Conservation (phyloP, 805 yeast species). For the Starmerella sirachaensis region DNA sequence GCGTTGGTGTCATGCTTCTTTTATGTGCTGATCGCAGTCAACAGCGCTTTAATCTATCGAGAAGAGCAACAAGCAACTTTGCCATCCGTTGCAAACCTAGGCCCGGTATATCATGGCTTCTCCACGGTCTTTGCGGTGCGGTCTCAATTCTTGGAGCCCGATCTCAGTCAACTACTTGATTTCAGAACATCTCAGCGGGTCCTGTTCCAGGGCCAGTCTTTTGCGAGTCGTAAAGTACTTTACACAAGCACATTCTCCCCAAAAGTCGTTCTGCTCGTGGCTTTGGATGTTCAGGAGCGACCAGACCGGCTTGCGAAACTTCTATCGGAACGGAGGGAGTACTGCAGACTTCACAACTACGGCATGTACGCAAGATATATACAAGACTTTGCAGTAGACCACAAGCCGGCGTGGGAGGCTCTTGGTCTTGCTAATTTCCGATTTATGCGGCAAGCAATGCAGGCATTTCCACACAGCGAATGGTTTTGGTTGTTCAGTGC, state of each 20-base stretch:
- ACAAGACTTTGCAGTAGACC: conserved; percentile 50
- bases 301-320: conserved; percentile 46
- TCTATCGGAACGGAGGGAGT: conserved; percentile 71
- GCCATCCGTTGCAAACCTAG: neutral
- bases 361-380: conserved; percentile 73
- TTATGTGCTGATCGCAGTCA: too few species aligned
- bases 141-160: conserved; percentile 23
- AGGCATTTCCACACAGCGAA: conserved; percentile 72
- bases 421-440: conserved; percentile 45
- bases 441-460: conserved; percentile 70
- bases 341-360: conserved; percentile 61
- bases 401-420: conserved; percentile 22
- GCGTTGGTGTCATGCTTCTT: too few species aligned
- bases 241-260: conserved; percentile 22
- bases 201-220: conserved; percentile 20
- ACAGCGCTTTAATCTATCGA: too few species aligned
- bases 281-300: conserved; percentile 60
- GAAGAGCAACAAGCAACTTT: too few species aligned
- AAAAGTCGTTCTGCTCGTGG: conserved; percentile 55
- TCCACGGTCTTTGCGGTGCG: neutral
- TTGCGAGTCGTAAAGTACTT: conserved; percentile 19
- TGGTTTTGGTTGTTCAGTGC: conserved; percentile 76
- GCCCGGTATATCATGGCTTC: conserved; percentile 1
- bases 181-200: conserved; percentile 24
- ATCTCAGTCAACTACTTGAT: conserved; percentile 19